A percentile compares a stretch with the other conserved stretches of the same genome.
Conservation (phyloP, 1,139 yeast species). For the Torulaspora pretoriensis region DNA sequence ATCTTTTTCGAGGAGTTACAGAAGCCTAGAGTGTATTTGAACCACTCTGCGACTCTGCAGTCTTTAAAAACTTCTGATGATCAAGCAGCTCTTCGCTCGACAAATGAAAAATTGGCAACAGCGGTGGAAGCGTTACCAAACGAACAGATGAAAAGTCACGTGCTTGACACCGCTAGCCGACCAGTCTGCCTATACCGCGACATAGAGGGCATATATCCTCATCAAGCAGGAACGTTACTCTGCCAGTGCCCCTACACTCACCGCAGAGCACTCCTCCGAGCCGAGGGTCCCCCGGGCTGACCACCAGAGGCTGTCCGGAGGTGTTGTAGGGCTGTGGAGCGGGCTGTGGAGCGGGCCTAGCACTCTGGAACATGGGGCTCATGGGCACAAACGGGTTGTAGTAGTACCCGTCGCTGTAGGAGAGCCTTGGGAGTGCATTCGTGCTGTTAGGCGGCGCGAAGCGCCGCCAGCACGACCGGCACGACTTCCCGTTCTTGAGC, state of each 20-base stretch:
- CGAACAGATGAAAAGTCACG: conserved; percentile 9
- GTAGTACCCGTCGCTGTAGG: neutral
- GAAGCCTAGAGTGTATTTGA: neutral
- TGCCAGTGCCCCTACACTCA: conserved; percentile 69
- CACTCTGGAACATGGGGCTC: neutral
- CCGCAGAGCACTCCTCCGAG: conserved; percentile 80
- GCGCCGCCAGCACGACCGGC: conserved; percentile 67
- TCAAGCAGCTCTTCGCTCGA: conserved; percentile 1
- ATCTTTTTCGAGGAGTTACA: neutral
- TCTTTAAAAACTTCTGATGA: neutral
- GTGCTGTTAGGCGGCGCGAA: conserved; percentile 47
- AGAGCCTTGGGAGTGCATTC: conserved; percentile 23
- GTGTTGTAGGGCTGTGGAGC: conserved; percentile 43
- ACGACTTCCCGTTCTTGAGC: conserved; percentile 57
- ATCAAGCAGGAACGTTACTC: conserved; percentile 50
- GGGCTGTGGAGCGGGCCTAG: conserved; percentile 12
- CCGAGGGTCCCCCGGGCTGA: conserved; percentile 78
- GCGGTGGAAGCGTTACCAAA: neutral
- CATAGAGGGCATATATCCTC: conserved; percentile 58
- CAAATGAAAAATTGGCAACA: conserved; percentile 2
- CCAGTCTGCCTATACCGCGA: conserved; percentile 60
- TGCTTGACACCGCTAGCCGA: conserved; percentile 13
- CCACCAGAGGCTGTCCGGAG: conserved; percentile 43
- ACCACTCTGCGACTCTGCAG: neutral
- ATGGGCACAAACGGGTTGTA: conserved; percentile 4